Conservation (phyloP, 1,284 basidiomycete genomes). For the Tilletia walkeri region DNA sequence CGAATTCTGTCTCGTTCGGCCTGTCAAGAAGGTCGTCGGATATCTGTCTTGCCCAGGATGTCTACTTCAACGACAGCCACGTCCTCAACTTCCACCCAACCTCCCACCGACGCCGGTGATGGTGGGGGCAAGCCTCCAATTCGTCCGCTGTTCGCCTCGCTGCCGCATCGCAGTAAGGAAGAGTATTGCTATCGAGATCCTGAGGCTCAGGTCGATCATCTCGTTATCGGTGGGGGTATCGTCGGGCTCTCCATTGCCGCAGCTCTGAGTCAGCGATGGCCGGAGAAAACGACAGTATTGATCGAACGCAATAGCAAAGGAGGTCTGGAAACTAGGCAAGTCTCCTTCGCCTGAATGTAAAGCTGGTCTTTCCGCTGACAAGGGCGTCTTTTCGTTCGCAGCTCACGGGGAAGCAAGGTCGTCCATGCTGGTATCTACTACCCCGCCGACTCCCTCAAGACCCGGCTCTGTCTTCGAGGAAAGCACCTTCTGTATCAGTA, state of each 20-base stretch:
- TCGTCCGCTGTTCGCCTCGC: neutral
- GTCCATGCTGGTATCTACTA: conserved; percentile 77
- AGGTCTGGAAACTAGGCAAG: conserved; percentile 46
- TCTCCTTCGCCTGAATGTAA: neutral
- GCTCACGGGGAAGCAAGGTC: conserved; percentile 92
- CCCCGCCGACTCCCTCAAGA: conserved; percentile 80
- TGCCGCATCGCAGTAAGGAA: neutral
- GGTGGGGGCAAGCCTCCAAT: neutral
- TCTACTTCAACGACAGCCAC: neutral
- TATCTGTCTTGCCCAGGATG: neutral
- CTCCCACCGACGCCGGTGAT: neutral
- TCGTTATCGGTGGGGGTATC: conserved; percentile 89
- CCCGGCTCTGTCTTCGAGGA: conserved; percentile 79
- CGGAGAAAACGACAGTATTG: conserved; percentile 73
- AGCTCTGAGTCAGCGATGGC: conserved; percentile 68
- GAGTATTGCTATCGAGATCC: conserved; percentile 59
- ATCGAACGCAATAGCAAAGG: conserved; percentile 70
- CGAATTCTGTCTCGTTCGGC: too few relatives aligned
- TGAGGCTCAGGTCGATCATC: conserved; percentile 75
- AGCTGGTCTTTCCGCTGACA: conserved; percentile 21
- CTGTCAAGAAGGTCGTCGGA: neutral
- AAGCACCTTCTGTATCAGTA: conserved; percentile 78
- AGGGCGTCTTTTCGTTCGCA: conserved; percentile 50
- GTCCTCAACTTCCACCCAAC: neutral
- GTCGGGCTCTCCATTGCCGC: conserved; percentile 85